Percentiles rank a stretch among this genome's conserved stretches.
phyloP scores from a whole-genome alignment of 441 rosid species.

The Kokia cookei region DNA sequence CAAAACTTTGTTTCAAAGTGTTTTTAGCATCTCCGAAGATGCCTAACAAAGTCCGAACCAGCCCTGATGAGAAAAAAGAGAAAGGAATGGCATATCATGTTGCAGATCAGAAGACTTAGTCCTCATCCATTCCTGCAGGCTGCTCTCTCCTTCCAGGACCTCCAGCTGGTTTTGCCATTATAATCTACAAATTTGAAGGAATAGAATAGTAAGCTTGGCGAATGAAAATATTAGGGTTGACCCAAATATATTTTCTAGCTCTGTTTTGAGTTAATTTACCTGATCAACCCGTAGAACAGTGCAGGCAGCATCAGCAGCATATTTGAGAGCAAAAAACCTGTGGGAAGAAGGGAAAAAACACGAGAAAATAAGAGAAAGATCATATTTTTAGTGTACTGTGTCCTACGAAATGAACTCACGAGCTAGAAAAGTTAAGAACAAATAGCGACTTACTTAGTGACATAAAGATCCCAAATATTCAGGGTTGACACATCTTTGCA shows the following conservation, averaged over 20 bases:
- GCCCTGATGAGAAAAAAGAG: constrained; percentile 3
- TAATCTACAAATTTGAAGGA: constrained; percentile 57
- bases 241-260: not conserved
- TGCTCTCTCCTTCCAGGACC: constrained; percentile 83
- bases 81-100: not conserved
- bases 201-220: not conserved
- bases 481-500: constrained; percentile 69
- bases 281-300: constrained; percentile 97
- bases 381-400: not conserved
- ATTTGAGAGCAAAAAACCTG: constrained; percentile 91
- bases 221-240: not conserved
- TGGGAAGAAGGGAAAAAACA: not conserved
- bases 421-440: not conserved
- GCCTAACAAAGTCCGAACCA: constrained; percentile 6
- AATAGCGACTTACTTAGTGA: constrained; percentile 62
- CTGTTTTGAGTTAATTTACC: constrained; percentile 37
- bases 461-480: constrained; percentile 86
- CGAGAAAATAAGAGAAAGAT: not conserved
- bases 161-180: constrained; percentile 99
- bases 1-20: constrained; percentile 14
- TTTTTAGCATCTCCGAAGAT: constrained; percentile 6
- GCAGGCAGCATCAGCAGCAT: constrained; percentile 97
- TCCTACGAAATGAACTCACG: not conserved
- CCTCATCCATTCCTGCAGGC: constrained; percentile 84
- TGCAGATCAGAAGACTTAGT: constrained; percentile 27